These are phyloP conservation scores for Geotrichum carabidarum DNA, from an alignment of 1,139 yeast genomes.

Conservation along the genomic window DNA sequence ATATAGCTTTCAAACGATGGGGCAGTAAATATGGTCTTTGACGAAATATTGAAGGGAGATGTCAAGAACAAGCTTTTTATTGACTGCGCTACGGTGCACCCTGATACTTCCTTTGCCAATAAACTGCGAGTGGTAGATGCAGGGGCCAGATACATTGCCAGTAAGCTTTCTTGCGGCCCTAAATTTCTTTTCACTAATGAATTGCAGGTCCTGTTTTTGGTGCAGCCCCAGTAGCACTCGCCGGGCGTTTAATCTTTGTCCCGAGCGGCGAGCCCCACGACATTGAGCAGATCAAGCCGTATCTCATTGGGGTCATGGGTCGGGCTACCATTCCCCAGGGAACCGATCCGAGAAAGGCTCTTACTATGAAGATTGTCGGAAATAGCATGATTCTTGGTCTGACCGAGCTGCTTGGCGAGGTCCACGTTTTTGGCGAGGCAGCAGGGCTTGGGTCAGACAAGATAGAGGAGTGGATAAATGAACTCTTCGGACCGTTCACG, in stretches of 20 bases:
- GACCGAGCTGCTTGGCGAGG: slow-evolving; percentile 32
- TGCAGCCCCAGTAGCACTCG: slow-evolving; percentile 31
- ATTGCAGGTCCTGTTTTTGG: slow-evolving; percentile 32
- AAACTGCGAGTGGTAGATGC: slow-evolving; percentile 19
- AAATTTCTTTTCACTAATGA: background rate
- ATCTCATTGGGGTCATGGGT: slow-evolving; percentile 30
- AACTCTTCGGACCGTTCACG: slow-evolving; percentile 25
- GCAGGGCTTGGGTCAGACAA: slow-evolving; percentile 26
- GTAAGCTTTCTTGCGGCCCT: slow-evolving; percentile 4
- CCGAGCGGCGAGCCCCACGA: slow-evolving; percentile 29
- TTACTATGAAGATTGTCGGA: slow-evolving; percentile 32
- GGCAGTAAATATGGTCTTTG: slow-evolving; percentile 19
- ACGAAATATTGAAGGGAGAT: slow-evolving; percentile 9
- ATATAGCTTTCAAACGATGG: slow-evolving; percentile 23
- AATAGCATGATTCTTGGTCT: slow-evolving; percentile 31
- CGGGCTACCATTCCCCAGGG: slow-evolving; percentile 28
- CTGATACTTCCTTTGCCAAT: slow-evolving; percentile 28
- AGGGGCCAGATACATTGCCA: slow-evolving; percentile 28
- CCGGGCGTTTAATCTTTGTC: slow-evolving; percentile 29
- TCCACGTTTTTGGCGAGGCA: slow-evolving; percentile 30
- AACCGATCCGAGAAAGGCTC: slow-evolving; percentile 28
- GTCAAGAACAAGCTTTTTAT: slow-evolving; percentile 28
- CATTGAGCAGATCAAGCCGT: slow-evolving; percentile 26
- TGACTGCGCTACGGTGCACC: slow-evolving; percentile 33
- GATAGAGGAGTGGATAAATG: slow-evolving; percentile 25